These are phyloP conservation scores for Nakaseomyces nivariensis DNA, from an alignment of 1,139 yeast species.

Conservation along the genomic window DNA sequence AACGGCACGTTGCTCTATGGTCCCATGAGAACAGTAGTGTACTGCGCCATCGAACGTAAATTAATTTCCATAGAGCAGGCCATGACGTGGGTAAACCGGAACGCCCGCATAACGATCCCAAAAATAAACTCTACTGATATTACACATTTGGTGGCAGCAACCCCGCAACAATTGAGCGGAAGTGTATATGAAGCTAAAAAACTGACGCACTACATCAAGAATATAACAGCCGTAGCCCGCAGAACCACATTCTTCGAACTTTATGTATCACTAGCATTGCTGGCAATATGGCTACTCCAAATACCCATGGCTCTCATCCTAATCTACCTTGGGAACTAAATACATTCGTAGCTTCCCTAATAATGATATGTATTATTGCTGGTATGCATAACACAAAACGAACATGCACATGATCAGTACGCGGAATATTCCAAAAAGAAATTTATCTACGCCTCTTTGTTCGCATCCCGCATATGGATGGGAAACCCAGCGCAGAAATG, in stretches of 20 bases:
- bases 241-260: constrained; percentile 37
- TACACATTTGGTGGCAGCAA: background rate
- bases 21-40: constrained; percentile 58
- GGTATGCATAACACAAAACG: no score
- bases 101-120: constrained; percentile 56
- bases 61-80: constrained; percentile 57
- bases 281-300: constrained; percentile 43
- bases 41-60: constrained; percentile 73
- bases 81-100: constrained; percentile 64
- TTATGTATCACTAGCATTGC: constrained; percentile 35
- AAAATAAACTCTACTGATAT: constrained; percentile 32
- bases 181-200: constrained; percentile 8
- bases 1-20: constrained; percentile 55
- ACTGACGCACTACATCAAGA: constrained; percentile 12
- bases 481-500: no score
- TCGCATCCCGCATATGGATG: no score
- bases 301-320: constrained; percentile 30
- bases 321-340: background rate
- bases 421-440: no score
- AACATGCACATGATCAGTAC: no score
- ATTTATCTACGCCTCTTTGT: no score
- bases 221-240: constrained; percentile 9
- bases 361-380: background rate
- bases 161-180: constrained; percentile 7
- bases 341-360: no score